Evolutionary conservation across 306 rosid genomes (phyloP).

Genomic region (Dalbergia oliveri): DNA sequence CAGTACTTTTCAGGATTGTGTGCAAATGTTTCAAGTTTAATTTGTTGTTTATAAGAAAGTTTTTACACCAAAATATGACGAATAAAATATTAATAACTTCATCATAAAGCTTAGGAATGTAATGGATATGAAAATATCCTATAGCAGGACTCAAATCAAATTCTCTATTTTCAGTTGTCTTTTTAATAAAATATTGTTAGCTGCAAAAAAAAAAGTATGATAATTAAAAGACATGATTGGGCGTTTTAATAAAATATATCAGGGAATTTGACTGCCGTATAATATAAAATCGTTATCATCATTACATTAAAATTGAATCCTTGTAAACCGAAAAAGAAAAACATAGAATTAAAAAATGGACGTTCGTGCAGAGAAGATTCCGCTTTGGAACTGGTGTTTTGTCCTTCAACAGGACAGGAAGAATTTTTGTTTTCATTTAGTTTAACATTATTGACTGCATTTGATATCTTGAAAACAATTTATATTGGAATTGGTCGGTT

Average conservation of each 20-base stretch:
- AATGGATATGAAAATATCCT: neutral
- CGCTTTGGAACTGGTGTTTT: slow-evolving; percentile 37
- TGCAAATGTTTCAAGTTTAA: neutral
- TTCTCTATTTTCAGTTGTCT: neutral
- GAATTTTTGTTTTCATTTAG: slow-evolving; percentile 29
- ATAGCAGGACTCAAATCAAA: neutral
- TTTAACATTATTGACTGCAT: neutral
- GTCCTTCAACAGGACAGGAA: slow-evolving; percentile 32
- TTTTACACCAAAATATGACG: neutral
- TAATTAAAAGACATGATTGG: neutral
- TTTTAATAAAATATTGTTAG: too few species aligned
- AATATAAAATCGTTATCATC: neutral
- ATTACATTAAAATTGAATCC: neutral
- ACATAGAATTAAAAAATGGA: neutral
- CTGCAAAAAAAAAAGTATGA: too few species aligned
- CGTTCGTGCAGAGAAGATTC: slow-evolving; percentile 27
- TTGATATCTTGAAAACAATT: neutral
- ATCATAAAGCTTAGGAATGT: too few species aligned
- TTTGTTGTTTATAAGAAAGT: neutral
- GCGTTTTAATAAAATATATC: slow-evolving; percentile 7
- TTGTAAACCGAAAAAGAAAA: neutral
- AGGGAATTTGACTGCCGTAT: neutral
- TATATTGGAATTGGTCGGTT: slow-evolving; percentile 23
- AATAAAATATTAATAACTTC: neutral
- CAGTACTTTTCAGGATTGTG: slow-evolving; percentile 1